These are phyloP conservation scores for Scortechinia acanthostroma DNA, from an alignment of 2,329 filamentous ascomycete species.

Conservation along the genomic window DNA sequence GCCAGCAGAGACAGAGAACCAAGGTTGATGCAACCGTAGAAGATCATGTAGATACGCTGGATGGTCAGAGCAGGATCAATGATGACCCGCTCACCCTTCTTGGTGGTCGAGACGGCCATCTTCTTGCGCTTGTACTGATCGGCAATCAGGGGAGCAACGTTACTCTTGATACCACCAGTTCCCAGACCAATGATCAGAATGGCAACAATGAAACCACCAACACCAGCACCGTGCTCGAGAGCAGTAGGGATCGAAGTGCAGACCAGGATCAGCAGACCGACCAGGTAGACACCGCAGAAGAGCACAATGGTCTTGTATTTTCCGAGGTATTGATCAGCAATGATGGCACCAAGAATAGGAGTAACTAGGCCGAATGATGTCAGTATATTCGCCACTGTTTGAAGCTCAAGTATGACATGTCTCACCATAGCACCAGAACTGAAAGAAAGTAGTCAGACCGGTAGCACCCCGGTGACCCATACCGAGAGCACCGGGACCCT, in stretches of 20 bases:
- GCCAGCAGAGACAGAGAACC: constrained; percentile 63
- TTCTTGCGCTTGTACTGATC: constrained; percentile 57
- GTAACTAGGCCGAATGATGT: constrained; percentile 3
- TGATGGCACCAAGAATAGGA: constrained; percentile 37
- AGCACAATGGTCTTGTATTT: constrained; percentile 55
- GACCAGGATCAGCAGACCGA: constrained; percentile 45
- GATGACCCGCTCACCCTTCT: constrained; percentile 49
- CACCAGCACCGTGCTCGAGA: constrained; percentile 26
- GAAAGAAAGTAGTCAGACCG: constrained; percentile 45
- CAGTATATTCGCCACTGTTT: neutral
- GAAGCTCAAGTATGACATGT: neutral
- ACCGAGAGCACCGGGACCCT: constrained; percentile 40
- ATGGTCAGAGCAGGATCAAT: constrained; percentile 62
- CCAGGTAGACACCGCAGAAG: constrained; percentile 48
- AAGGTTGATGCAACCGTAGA: constrained; percentile 69
- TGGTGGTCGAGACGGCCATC: constrained; percentile 37
- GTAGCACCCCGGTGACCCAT: constrained; percentile 46
- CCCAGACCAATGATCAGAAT: constrained; percentile 60
- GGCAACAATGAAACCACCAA: constrained; percentile 41
- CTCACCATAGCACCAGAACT: constrained; percentile 33
- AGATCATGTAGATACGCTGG: constrained; percentile 67
- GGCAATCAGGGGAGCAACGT: constrained; percentile 48
- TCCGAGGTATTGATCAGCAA: constrained; percentile 48
- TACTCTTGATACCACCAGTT: constrained; percentile 66
- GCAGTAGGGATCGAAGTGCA: constrained; percentile 33